Conservation (phyloP, 306 rosid species). For the Ochetophila trinervis region DNA sequence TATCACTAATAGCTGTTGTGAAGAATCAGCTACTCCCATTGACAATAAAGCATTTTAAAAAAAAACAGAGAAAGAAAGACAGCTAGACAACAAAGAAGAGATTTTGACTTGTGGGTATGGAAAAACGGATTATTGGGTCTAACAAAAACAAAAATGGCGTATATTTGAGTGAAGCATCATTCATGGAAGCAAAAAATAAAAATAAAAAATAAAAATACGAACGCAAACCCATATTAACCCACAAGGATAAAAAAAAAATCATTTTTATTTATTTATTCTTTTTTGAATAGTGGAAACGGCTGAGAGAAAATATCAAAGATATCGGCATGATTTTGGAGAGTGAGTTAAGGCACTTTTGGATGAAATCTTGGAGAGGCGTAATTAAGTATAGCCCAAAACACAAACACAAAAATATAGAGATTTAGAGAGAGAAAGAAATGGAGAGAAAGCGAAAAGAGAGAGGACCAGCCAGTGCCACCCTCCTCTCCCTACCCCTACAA, state of each 20-base stretch:
- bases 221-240: not conserved
- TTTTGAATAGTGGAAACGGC: constrained; percentile 40
- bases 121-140: constrained; percentile 4
- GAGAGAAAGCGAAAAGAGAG: constrained; percentile 7
- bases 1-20: not conserved
- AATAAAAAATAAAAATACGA: not conserved
- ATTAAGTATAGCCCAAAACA: not conserved
- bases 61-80: constrained; percentile 3
- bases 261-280: not conserved
- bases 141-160: constrained; percentile 1
- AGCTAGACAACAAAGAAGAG: constrained; percentile 28
- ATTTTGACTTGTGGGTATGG: constrained; percentile 18
- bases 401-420: not conserved
- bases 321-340: constrained; percentile 51
- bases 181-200: not conserved
- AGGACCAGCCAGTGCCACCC: constrained; percentile 17
- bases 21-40: constrained; percentile 25
- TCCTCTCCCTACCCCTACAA: constrained; percentile 13
- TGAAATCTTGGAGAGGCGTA: constrained; percentile 35
- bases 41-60: constrained; percentile 16
- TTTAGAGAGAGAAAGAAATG: not conserved
- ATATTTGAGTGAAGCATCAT: not conserved
- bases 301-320: constrained; percentile 29
- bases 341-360: constrained; percentile 40
- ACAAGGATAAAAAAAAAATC: not conserved